Conservation (phyloP, 345 rosid genomes). For the Rubroshorea leprosula region DNA sequence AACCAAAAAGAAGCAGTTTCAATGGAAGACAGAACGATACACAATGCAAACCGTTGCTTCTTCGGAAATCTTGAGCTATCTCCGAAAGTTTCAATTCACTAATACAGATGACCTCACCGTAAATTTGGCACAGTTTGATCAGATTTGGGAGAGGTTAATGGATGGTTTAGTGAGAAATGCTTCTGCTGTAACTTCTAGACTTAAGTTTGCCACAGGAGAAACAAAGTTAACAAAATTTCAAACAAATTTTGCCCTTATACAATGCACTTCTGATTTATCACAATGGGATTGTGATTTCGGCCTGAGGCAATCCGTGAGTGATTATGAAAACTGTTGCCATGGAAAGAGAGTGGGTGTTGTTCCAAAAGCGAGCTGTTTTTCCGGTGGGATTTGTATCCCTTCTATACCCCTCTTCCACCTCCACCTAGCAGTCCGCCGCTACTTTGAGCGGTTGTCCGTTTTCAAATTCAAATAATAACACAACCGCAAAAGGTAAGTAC, state of each 20-base stretch:
- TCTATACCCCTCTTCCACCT: slow-evolving; percentile 19
- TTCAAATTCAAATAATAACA: not conserved
- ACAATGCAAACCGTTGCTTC: slow-evolving; percentile 27
- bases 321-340: slow-evolving; percentile 17
- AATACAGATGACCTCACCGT: slow-evolving; percentile 9
- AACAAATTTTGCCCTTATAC: slow-evolving; percentile 35
- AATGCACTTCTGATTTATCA: slow-evolving; percentile 56
- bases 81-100: not conserved
- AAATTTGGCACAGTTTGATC: slow-evolving; percentile 19
- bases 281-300: slow-evolving; percentile 27
- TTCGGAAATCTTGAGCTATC: slow-evolving; percentile 24
- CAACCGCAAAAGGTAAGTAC: slow-evolving; percentile 4
- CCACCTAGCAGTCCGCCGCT: slow-evolving; percentile 19
- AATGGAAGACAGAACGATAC: slow-evolving; percentile 22
- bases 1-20: slow-evolving; percentile 32
- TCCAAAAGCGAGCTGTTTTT: slow-evolving; percentile 38
- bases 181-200: slow-evolving; percentile 23
- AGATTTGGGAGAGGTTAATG: slow-evolving; percentile 32
- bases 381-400: slow-evolving; percentile 44
- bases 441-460: too few species aligned
- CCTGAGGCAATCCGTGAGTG: slow-evolving; percentile 10
- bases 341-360: slow-evolving; percentile 35
- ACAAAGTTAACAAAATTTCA: slow-evolving; percentile 9
- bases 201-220: slow-evolving; percentile 33
- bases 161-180: slow-evolving; percentile 13